Base-by-base conservation (phyloP, 2,329 filamentous ascomycete genomes). In the Parascedosporium putredinis region DNA sequence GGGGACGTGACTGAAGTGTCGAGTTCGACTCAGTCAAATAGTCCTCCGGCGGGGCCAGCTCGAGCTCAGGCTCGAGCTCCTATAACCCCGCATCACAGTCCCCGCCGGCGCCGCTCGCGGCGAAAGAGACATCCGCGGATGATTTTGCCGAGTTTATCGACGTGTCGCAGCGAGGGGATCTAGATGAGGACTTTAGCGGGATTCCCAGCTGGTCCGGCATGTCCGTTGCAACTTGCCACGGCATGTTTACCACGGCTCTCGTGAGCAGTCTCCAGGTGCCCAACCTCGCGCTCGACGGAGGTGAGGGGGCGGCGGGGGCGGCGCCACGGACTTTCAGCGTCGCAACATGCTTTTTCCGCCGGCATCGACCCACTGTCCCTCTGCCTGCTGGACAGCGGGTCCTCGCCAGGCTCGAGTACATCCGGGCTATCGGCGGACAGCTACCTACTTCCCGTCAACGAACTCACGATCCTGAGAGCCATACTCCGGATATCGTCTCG, bases 401-500 rank as follows among this genome's bases (percentile, higher is more conserved):
- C 58, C 2, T 54, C 58, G 6, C 55, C 62, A 24, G 49, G 52
- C 33, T 42, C 33, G 16, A 50, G 43, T 36, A 52, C 53, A 3
- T 54, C 58, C 5, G 48, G 47, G 31, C 51, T 56, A 4, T 53
- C 59, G 5, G 56, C 58, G 1, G 75, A 78, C 58, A 74, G 71
- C 44, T 73, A 70, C 55, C 61, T 67, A 45, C 62, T 78, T 5
- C 69, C 73, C 1, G 59, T 77, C 9, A 63, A 68, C n/a, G 68
- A 73, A 36, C 61, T 79, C 18, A 70, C 66, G 4, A 61, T 79
- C 3, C 60, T 79, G 33, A 68, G 66, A 23, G 75, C 68, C 1
- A 60, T 73, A 25, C 54, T 72, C 47, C 68, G 68, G 43, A 70
- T 80, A 38, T 72, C 74, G 1, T 56, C 58, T 5, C 68, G 75